A percentile compares a stretch with the other conserved stretches of the same genome.
phyloP scores from a whole-genome alignment of 2,329 filamentous ascomycete species.

The Hypoxylon sp. region DNA sequence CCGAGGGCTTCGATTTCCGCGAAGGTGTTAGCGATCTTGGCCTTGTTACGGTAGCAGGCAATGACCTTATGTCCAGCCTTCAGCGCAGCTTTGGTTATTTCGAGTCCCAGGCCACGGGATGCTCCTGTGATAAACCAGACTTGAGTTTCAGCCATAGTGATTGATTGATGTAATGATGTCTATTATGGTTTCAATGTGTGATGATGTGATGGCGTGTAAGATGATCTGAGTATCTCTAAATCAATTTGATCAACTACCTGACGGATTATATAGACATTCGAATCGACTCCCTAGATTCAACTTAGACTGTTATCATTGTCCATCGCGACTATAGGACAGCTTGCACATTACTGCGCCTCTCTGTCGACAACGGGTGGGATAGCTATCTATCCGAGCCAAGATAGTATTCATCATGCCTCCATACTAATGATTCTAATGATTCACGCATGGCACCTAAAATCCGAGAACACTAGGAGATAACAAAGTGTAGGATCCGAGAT shows the following conservation, averaged over 20 bases:
- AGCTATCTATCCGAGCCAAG: slow-evolving; percentile 7
- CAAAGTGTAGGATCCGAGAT: not conserved
- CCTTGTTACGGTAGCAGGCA: slow-evolving; percentile 46
- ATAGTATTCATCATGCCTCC: not conserved
- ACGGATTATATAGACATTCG: not conserved
- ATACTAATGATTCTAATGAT: not conserved
- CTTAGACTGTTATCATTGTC: not conserved
- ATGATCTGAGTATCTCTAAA: not conserved
- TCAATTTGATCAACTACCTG: not conserved
- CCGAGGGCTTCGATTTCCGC: slow-evolving; percentile 48
- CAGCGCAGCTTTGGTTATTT: slow-evolving; percentile 46
- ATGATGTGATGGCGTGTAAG: slow-evolving; percentile 8
- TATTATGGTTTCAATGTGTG: not conserved
- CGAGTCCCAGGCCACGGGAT: slow-evolving; percentile 48
- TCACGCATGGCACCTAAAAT: not conserved
- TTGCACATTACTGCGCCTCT: not conserved
- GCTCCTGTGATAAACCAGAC: slow-evolving; percentile 51
- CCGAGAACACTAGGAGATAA: not conserved
- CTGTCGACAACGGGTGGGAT: not conserved
- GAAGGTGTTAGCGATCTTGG: slow-evolving; percentile 35
- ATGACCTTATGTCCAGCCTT: slow-evolving; percentile 49
- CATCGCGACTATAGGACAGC: not conserved
- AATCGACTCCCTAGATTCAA: not conserved
- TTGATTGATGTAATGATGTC: slow-evolving; percentile 10
- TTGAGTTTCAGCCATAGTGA: slow-evolving; percentile 43